Evolutionary conservation across 768 basidiomycete species (phyloP).

Genomic region (Cystobasidium tubakii): DNA sequence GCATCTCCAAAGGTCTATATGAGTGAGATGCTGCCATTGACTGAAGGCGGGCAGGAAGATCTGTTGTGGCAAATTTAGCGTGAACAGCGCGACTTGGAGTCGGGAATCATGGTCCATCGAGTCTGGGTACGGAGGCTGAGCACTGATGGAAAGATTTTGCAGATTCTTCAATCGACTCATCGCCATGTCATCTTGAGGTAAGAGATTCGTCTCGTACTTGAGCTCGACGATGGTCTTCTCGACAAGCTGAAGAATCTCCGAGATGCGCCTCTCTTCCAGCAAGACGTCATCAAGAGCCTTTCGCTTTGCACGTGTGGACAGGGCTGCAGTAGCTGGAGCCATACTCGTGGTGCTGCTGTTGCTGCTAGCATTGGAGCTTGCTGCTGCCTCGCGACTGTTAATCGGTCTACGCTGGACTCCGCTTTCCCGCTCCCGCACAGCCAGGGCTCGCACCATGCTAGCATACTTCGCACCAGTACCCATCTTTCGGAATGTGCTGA

Average conservation of each 20-base stretch:
- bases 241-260: background rate
- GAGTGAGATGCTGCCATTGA: conserved; percentile 2
- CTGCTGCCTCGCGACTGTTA: conserved; percentile 1
- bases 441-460: conserved; percentile 20
- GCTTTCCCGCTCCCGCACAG: conserved; percentile 26
- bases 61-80: conserved; percentile 13
- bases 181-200: conserved; percentile 2
- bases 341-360: background rate
- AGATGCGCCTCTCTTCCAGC: conserved; percentile 11
- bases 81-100: conserved; percentile 18
- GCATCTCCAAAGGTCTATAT: conserved; percentile 31
- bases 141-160: conserved; percentile 2
- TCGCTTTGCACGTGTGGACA: conserved; percentile 6
- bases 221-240: conserved; percentile 9
- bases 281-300: background rate
- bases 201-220: conserved; percentile 32
- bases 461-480: background rate
- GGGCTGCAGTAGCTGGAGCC: background rate
- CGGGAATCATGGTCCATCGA: background rate
- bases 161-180: background rate
- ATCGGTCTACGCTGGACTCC: conserved; percentile 1
- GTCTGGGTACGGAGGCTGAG: conserved; percentile 21
- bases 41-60: conserved; percentile 21
- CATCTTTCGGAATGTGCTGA: conserved; percentile 1
- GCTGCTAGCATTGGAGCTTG: background rate